These are phyloP conservation scores for Lepiota subincarnata DNA, from an alignment of 768 basidiomycete species.

Conservation along the genomic window DNA sequence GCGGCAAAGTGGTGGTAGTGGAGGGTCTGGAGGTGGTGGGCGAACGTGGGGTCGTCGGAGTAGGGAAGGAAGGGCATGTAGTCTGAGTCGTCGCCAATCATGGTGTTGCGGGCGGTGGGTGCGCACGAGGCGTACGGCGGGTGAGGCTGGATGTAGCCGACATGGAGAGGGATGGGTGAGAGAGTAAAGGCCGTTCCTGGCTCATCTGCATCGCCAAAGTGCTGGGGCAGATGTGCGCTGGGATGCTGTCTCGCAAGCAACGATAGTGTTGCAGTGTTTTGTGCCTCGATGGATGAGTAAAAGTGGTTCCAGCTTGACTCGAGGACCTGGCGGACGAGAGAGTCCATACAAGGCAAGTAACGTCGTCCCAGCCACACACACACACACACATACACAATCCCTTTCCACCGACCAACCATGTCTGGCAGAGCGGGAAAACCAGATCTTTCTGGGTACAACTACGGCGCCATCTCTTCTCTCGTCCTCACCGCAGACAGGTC, in stretches of 20 bases:
- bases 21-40: constrained; percentile 31
- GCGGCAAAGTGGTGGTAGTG: constrained; percentile 48
- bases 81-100: constrained; percentile 54
- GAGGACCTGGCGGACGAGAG: not conserved
- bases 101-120: constrained; percentile 42
- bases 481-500: constrained; percentile 91
- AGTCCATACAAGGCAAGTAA: too few relatives aligned
- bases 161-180: not conserved
- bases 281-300: not conserved
- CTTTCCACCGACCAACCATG: constrained; percentile 19
- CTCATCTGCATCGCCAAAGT: not conserved
- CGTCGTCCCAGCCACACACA: too few relatives aligned
- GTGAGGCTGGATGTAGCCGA: constrained; percentile 13
- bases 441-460: constrained; percentile 91
- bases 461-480: constrained; percentile 90
- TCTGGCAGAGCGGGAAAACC: constrained; percentile 48
- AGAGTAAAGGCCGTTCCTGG: not conserved
- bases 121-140: constrained; percentile 56
- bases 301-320: not conserved
- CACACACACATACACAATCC: not conserved
- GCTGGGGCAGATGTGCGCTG: not conserved
- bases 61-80: constrained; percentile 59
- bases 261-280: not conserved
- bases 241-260: not conserved
- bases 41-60: constrained; percentile 55